These are phyloP conservation scores for Fusarium sororula DNA, from an alignment of 2,329 filamentous ascomycete genomes.

Conservation along the genomic window DNA sequence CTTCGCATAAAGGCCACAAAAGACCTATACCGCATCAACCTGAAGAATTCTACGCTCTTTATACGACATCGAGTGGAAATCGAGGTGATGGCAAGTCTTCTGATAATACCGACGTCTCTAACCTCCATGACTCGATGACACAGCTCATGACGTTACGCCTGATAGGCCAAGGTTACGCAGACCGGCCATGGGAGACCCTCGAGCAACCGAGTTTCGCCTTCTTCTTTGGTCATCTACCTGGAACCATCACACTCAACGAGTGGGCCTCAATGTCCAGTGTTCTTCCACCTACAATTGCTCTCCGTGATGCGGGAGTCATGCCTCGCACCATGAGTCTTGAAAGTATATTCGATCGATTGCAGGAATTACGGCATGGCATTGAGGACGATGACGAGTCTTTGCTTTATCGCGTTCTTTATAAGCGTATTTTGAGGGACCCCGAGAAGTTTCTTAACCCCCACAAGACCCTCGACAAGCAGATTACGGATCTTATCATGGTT, in stretches of 20 bases:
- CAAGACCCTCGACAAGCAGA: constrained; percentile 73
- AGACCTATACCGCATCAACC: constrained; percentile 63
- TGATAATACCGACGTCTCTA: constrained; percentile 56
- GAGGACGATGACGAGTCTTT: constrained; percentile 67
- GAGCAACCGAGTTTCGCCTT: constrained; percentile 79
- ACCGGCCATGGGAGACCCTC: constrained; percentile 73
- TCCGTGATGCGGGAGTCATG: constrained; percentile 65
- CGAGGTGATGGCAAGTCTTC: constrained; percentile 50
- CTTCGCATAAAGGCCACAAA: constrained; percentile 64
- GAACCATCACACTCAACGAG: constrained; percentile 77
- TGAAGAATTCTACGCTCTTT: constrained; percentile 65
- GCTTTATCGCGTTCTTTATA: constrained; percentile 73
- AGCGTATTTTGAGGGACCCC: constrained; percentile 72
- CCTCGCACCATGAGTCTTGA: constrained; percentile 69
- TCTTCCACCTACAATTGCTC: constrained; percentile 63
- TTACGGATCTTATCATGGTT: constrained; percentile 75
- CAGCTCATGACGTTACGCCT: constrained; percentile 66
- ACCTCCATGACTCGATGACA: constrained; percentile 64
- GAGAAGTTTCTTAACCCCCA: constrained; percentile 70
- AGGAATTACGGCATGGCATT: constrained; percentile 64
- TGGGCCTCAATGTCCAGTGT: constrained; percentile 70
- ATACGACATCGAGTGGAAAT: constrained; percentile 59
- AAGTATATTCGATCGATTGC: constrained; percentile 66
- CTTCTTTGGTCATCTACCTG: constrained; percentile 70
- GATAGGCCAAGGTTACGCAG: constrained; percentile 53